Evolutionary conservation across 805 yeast genomes (phyloP), one percentile per base, ranked within the genome.

Genomic region (Saccharomycopsis babjevae): DNA sequence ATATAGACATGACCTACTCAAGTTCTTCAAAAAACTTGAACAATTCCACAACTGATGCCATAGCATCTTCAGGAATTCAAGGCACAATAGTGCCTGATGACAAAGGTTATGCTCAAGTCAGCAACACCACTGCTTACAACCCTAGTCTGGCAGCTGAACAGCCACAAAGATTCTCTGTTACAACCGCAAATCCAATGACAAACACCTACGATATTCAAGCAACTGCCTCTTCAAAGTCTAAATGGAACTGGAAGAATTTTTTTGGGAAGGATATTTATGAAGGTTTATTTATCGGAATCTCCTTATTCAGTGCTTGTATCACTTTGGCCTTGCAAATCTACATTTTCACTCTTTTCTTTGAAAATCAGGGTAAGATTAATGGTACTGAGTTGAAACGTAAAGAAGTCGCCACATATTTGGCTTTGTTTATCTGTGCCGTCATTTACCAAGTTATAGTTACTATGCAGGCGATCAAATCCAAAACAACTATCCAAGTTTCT

Each of bases 391-490:
- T 65, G 18, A 60, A 69, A 30, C 65, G 63, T 56, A 66, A 68
- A 61, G 64, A 64, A 5, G 50, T 64, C 25, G 64, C 59, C 6
- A 62, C 66, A 20, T 75, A 69, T 62, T 65, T 76, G 54, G 73
- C 79, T 1, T 67, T 76, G n/a, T 76, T 75, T 64, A 74, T 75
- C 22, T 75, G 75, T 64, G 76, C 78, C 7, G 73, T 72, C n/a
- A 40, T 76, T 15, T 76, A 72, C 66, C 79, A 76, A 61, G 66
- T 74, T 20, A 57, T 69, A 6, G 66, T 76, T 39, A 73, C 78
- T 4, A 34, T 68, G 2, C 62, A 75, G 13, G 78, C 76, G 2
- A 64, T 76, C 15, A 61, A 60, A 25, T 67, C 73, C 5, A 70
- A 72, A 59, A 73, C 75, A 60, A 67, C 75, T 67, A 67, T 75